phyloP scores from a whole-genome alignment of 164 flowering plant species.

The Magnolia changhungtana region DNA sequence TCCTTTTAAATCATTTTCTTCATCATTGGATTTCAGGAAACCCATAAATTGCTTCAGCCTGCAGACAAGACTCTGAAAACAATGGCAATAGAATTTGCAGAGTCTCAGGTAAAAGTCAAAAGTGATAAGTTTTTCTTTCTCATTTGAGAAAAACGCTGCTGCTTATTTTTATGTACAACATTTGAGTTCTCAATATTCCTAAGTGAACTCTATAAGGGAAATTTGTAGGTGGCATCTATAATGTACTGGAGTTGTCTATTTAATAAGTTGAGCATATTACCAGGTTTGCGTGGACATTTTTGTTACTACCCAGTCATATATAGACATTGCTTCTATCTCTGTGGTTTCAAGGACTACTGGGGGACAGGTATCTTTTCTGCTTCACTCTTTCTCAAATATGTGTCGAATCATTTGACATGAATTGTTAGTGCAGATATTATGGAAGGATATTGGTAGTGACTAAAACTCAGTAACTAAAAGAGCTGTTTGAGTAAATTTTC shows the following conservation, averaged over 20 bases:
- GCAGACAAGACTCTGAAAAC: constrained; percentile 82
- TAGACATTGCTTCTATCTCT: constrained; percentile 89
- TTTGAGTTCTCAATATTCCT: background rate
- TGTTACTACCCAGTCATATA: constrained; percentile 76
- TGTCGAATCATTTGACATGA: background rate
- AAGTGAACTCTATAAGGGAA: background rate
- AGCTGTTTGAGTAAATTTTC: background rate
- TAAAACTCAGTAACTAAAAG: background rate
- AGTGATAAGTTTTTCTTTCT: background rate
- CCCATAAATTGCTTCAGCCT: constrained; percentile 88
- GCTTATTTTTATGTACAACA: background rate
- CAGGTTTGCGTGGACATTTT: constrained; percentile 97
- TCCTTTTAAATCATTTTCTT: background rate
- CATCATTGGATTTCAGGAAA: constrained; percentile 47
- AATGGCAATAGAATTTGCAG: constrained; percentile 98
- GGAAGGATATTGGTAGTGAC: background rate
- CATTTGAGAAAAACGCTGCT: background rate
- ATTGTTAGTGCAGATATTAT: background rate
- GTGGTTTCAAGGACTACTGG: constrained; percentile 96
- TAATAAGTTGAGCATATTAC: constrained; percentile 3
- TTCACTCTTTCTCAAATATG: constrained; percentile 5
- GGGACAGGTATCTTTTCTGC: constrained; percentile 72
- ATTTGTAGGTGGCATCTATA: background rate
- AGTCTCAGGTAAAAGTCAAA: constrained; percentile 67
- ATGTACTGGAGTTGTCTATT: background rate